These are phyloP conservation scores for Backusella luteola DNA, from an alignment of 192 early-diverging fungal species.

Conservation along the genomic window DNA sequence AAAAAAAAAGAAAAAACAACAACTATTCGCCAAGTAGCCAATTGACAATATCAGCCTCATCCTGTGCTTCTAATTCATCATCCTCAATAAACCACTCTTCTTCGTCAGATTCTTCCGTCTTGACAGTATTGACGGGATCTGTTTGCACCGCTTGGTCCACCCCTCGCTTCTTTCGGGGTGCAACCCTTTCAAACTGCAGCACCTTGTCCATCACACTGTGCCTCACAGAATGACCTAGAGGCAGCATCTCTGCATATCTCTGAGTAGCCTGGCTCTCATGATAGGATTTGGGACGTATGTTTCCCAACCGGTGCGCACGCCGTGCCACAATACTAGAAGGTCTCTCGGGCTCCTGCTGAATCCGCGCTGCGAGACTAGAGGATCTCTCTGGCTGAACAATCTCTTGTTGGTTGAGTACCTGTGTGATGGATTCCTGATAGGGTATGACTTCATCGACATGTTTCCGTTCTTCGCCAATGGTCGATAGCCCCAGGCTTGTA, in stretches of 20 bases:
- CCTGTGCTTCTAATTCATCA: slow-evolving; percentile 38
- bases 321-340: slow-evolving; percentile 38
- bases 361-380: slow-evolving; percentile 33
- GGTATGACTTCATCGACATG: background rate
- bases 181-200: slow-evolving; percentile 11
- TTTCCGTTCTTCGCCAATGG: slow-evolving; percentile 8
- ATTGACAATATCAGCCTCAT: slow-evolving; percentile 33
- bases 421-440: background rate
- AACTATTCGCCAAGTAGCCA: slow-evolving; percentile 36
- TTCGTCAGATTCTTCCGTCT: slow-evolving; percentile 1
- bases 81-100: slow-evolving; percentile 42
- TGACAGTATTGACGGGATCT: background rate
- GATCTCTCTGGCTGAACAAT: slow-evolving; percentile 20
- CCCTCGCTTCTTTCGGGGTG: background rate
- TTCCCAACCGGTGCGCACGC: slow-evolving; percentile 20
- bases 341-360: slow-evolving; percentile 8
- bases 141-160: slow-evolving; percentile 8
- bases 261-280: slow-evolving; percentile 18
- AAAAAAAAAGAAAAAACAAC: no score
- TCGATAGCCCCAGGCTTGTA: background rate
- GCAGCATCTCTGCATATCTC: slow-evolving; percentile 2
- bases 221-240: background rate
- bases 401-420: background rate
- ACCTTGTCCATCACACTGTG: slow-evolving; percentile 31
- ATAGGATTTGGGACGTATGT: slow-evolving; percentile 9